These are phyloP conservation scores for Argentina anserina DNA, from an alignment of 306 rosid genomes.

Conservation along the genomic window DNA sequence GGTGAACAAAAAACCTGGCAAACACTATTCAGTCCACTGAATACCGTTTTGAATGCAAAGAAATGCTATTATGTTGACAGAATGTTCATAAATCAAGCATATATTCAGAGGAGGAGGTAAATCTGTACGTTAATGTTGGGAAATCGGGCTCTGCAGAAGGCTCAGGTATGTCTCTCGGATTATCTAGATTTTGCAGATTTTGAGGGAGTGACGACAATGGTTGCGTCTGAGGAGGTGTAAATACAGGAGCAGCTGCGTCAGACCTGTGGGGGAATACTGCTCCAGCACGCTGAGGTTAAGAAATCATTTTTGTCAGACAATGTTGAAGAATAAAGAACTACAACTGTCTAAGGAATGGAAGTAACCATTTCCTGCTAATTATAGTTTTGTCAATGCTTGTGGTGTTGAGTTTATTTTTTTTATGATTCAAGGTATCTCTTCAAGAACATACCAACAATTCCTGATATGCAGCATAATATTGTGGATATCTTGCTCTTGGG, in stretches of 20 bases:
- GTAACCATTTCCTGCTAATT: neutral
- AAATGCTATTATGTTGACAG: neutral
- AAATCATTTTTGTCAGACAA: constrained; percentile 14
- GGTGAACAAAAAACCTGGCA: neutral
- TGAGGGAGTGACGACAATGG: constrained; percentile 81
- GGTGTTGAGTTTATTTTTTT: neutral
- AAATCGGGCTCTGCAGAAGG: constrained; percentile 74
- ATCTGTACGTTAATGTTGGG: constrained; percentile 75
- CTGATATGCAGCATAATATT: constrained; percentile 86
- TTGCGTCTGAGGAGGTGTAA: constrained; percentile 88
- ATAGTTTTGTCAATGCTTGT: neutral
- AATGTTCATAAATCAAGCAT: neutral
- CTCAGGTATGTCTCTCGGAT: constrained; percentile 55
- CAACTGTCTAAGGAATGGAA: neutral
- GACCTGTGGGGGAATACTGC: constrained; percentile 89
- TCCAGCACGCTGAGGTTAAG: constrained; percentile 75
- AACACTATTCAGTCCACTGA: neutral
- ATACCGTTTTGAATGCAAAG: constrained; percentile 15
- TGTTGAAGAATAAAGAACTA: constrained; percentile 16
- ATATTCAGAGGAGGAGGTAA: constrained; percentile 21
- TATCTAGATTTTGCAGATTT: constrained; percentile 50
- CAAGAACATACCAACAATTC: constrained; percentile 70
- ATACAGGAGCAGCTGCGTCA: constrained; percentile 73
- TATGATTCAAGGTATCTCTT: constrained; percentile 10
- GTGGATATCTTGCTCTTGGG: constrained; percentile 93